Evolutionary conservation across 1,284 basidiomycete genomes (phyloP).

Genomic region (Puccinia horiana): DNA sequence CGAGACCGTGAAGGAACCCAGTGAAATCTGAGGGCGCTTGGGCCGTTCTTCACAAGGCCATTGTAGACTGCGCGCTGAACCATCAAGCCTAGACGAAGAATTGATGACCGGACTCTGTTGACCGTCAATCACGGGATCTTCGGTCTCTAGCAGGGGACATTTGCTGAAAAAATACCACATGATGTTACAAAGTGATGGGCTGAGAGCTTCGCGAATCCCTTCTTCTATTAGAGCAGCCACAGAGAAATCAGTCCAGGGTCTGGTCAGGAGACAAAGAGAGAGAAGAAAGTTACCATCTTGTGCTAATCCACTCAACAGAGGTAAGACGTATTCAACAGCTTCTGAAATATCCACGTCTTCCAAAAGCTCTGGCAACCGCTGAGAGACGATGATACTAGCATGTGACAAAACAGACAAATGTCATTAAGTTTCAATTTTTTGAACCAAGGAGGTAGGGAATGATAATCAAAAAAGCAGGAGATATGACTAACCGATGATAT

Average conservation of each 20-base stretch:
- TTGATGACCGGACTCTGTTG: neutral
- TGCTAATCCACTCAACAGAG: constrained; percentile 35
- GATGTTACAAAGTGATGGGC: constrained; percentile 47
- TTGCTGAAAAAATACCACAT: constrained; percentile 49
- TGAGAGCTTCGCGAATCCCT: constrained; percentile 44
- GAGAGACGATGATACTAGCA: constrained; percentile 39
- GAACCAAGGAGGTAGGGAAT: neutral
- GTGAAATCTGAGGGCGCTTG: constrained; percentile 35
- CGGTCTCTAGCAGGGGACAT: constrained; percentile 18
- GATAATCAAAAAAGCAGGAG: neutral
- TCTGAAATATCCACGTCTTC: constrained; percentile 48
- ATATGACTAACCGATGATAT: constrained; percentile 34
- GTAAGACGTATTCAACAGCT: constrained; percentile 49
- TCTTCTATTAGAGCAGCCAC: constrained; percentile 6
- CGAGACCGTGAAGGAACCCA: constrained; percentile 10
- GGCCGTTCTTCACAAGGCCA: constrained; percentile 6
- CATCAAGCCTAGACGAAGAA: constrained; percentile 24
- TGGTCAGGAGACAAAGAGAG: neutral
- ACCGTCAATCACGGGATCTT: neutral
- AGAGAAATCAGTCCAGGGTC: neutral
- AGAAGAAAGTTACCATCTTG: constrained; percentile 25
- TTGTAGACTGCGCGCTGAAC: neutral
- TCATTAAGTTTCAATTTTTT: neutral
- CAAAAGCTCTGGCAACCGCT: constrained; percentile 41
- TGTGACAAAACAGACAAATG: no score